Evolutionary conservation across 495 filamentous ascomycete species (phyloP).

Genomic region (Copromyces sp.): DNA sequence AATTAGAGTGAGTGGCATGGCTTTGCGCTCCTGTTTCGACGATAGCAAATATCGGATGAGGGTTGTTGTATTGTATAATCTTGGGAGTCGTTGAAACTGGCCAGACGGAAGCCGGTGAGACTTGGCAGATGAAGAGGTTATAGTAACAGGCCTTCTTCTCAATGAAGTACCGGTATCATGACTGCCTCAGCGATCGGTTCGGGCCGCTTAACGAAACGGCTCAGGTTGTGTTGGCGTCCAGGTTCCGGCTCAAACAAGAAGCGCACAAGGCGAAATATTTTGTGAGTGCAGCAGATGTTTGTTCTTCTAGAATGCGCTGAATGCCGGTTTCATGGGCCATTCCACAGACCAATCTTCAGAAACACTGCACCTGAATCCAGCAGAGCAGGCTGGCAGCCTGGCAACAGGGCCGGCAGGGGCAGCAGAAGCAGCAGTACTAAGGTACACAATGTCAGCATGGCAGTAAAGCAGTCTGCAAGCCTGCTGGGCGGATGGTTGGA

Average conservation of each 20-base stretch:
- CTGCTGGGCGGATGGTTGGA: constrained; percentile 13
- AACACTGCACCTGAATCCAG: neutral
- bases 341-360: neutral
- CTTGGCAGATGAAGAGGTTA: neutral
- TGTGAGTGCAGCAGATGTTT: neutral
- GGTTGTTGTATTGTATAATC: neutral
- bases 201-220: neutral
- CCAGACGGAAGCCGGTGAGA: neutral
- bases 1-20: neutral
- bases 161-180: neutral
- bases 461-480: constrained; percentile 9
- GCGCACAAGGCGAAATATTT: neutral
- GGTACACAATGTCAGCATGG: constrained; percentile 13
- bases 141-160: neutral
- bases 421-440: constrained; percentile 5
- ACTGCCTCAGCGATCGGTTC: neutral
- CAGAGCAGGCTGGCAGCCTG: neutral
- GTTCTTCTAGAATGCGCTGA: neutral
- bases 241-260: neutral
- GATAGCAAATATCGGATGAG: neutral
- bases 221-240: neutral
- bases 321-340: neutral
- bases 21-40: neutral
- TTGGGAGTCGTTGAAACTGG: neutral
- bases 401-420: neutral